Evolutionary conservation across 164 flowering plant genomes (phyloP), one percentile per base, ranked within the genome.

Genomic region (Magnolia changhungtana): DNA sequence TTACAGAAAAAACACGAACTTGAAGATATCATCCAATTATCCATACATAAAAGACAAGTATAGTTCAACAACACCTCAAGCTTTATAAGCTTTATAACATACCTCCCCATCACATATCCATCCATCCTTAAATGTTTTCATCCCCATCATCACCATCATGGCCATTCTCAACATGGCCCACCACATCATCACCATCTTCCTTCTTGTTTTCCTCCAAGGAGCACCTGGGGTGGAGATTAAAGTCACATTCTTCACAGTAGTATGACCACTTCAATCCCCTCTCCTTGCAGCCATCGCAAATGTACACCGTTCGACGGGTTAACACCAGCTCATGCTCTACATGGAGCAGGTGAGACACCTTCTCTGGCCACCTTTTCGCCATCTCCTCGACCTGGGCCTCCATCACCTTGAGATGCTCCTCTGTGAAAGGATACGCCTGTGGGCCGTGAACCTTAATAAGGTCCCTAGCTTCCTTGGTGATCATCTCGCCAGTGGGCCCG

Each of bases 311-410:
- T 2, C 83, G 84, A 1, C 86, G 84, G 45, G 81, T 45, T 0
- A 81, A 87, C 13, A 71, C 51, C 64, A 90, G 96, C 78, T 87
- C 91, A 72, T 93, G 96, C 72, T 86, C 84, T 7, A 74, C 84
- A 70, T 92, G 98, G 5, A 80, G 80, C 3, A 10, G 61, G 74
- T 83, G 84, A 69, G 85, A 84, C 77, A 90, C 10, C 80, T 90
- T 89, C 90, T 90, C 79, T 23, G 97, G 95, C 90, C 92, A 90
- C 78, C 84, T 86, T 80, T 88, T 90, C 20, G 89, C 90, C 87
- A 82, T 85, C 64, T 86, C 89, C 72, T 85, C 88, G 45, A 72
- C 18, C 63, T 78, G 8, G 8, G 78, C 81, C 66, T 89, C 89
- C 0, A 90, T 63, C 78, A 80, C 87, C 82, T 86, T 83, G 69